Conservation (phyloP, 2,329 filamentous ascomycete genomes). For the Metarhizium album region DNA sequence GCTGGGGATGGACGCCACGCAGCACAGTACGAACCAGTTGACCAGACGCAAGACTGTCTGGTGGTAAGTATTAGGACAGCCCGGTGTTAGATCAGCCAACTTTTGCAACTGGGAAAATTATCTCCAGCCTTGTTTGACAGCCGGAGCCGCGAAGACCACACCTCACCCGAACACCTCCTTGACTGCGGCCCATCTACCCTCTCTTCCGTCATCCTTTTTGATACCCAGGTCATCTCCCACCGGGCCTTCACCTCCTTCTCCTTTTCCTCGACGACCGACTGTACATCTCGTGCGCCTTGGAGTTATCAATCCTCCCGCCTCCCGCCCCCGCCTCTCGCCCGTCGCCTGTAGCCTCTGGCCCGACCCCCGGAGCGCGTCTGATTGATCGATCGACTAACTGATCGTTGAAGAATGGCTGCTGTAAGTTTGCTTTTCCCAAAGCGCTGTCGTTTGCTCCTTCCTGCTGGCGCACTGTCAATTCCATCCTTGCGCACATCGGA, state of each 20-base stretch:
- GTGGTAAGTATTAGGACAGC: not conserved
- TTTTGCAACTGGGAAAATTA: constrained; percentile 17
- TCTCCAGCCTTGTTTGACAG: constrained; percentile 21
- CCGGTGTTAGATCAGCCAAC: not conserved
- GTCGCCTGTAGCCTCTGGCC: constrained; percentile 3
- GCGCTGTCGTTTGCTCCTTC: constrained; percentile 4
- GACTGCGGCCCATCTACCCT: constrained; percentile 16
- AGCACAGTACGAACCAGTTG: not conserved
- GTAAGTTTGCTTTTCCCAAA: constrained; percentile 21
- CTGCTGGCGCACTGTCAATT: constrained; percentile 3
- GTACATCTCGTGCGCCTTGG: not conserved
- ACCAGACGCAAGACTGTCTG: too few relatives aligned
- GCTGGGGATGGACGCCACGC: not conserved
- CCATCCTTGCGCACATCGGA: not conserved
- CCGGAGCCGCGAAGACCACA: constrained; percentile 22
- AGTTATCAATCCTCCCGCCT: not conserved
- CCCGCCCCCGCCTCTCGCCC: not conserved
- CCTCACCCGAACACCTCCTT: constrained; percentile 11
- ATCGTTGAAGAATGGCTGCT: constrained; percentile 31
- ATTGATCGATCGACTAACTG: constrained; percentile 29
- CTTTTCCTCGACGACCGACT: not conserved
- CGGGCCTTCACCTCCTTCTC: constrained; percentile 7
- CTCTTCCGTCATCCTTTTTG: constrained; percentile 19
- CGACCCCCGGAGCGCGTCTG: constrained; percentile 11
- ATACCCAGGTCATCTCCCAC: constrained; percentile 19